Evolutionary conservation across 164 flowering plant species (phyloP), one percentile per base, ranked within the genome.

Genomic region (Sextonia rubra): DNA sequence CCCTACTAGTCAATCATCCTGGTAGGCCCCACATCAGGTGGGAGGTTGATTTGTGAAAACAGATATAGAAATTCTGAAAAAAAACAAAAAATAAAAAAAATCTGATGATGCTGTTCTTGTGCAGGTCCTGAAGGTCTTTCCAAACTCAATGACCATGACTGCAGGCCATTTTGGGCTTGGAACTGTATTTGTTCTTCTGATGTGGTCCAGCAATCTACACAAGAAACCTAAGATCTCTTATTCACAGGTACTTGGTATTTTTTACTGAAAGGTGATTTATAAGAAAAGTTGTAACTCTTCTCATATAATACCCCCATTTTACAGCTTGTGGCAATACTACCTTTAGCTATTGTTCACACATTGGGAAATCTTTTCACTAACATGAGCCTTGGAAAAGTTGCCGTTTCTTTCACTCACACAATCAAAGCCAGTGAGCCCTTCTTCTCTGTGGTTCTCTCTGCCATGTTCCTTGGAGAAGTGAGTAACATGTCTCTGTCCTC

Each of bases 331-430:
- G 89, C 89, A 23, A 93, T 93, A 60, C 67, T 91, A 70, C 99
- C 99, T 29, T 78, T 93, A 80, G 99, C 99, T 4, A n/a, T 84
- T 64, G 97, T 90, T 71, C 99, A 95, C 81, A 82, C 90, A 3
- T 71, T 95, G 72, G 99, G 97, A 25, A 93, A 95, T 76, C 94
- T 93, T 60, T 95, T 95, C 82, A 93, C 97, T 44, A 95, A 95
- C 74, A 90, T 95, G 97, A 95, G 99, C 82, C 97, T 95, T 64
- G 99, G 98, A n/a, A 93, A 93, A 82, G 99, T 95, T 76, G 87
- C 99, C 47, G 98, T 95, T 70, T 95, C 99, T 29, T 95, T 95
- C 79, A 95, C 99, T 52, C 98, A 95, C 80, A 95, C 99, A 18
- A 90, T 93, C 75, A 95, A 95, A 84, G 99, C 99, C 60, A 88